These are phyloP conservation scores for Cercophora scortea DNA, from an alignment of 495 filamentous ascomycete genomes.

Conservation along the genomic window DNA sequence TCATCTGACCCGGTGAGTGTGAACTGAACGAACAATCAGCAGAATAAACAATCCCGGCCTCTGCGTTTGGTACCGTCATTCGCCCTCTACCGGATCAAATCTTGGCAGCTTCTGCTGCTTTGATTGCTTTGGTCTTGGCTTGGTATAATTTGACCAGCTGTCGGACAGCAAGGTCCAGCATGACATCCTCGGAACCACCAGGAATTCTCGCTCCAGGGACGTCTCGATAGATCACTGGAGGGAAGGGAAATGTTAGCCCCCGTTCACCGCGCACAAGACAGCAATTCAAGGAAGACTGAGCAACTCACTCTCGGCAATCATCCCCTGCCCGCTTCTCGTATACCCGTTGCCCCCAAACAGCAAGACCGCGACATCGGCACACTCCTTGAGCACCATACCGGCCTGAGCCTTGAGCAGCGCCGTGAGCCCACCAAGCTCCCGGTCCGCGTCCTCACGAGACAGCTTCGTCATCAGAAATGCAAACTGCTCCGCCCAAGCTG, in stretches of 20 bases:
- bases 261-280: neutral
- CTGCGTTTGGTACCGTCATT: neutral
- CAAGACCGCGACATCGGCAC: conserved; percentile 57
- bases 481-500: conserved; percentile 69
- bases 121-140: conserved; percentile 52
- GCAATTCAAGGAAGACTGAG: neutral
- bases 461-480: conserved; percentile 61
- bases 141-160: conserved; percentile 68
- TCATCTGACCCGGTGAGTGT: too few species aligned
- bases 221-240: conserved; percentile 45
- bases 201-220: conserved; percentile 56
- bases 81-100: neutral
- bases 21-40: neutral
- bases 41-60: neutral
- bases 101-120: conserved; percentile 15
- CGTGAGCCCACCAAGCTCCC: conserved; percentile 59
- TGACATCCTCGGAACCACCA: conserved; percentile 68
- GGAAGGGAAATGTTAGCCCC: neutral
- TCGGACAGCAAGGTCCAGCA: conserved; percentile 61
- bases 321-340: conserved; percentile 59
- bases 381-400: conserved; percentile 62
- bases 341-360: conserved; percentile 69
- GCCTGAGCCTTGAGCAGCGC: conserved; percentile 64
- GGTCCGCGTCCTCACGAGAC: conserved; percentile 54
- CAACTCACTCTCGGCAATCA: conserved; percentile 56